Percentiles rank a stretch among this genome's conserved stretches.
These are phyloP conservation scores for Globisporangium mamillatum DNA, from an alignment of 352 stramenopile genomes.

Conservation along the genomic window DNA sequence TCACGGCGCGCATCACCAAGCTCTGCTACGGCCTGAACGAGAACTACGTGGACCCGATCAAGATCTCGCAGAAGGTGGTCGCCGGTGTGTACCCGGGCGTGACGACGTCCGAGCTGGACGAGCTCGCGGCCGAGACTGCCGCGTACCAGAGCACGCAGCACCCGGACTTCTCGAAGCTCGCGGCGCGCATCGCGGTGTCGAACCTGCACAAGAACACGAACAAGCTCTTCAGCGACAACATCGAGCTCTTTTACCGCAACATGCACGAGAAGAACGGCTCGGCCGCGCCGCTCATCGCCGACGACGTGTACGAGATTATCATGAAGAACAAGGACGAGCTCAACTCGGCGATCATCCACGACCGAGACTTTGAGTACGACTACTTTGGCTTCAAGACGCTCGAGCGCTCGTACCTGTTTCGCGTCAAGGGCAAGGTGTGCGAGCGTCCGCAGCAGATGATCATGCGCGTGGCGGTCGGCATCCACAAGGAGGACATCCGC, in stretches of 20 bases:
- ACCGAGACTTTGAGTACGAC: conserved; percentile 98
- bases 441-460: conserved; percentile 99
- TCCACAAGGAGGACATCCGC: conserved; percentile 96
- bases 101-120: conserved; percentile 98
- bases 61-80: conserved; percentile 99
- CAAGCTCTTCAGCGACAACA: conserved; percentile 94
- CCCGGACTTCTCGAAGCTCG: conserved; percentile 98
- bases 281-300: conserved; percentile 90
- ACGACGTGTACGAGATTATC: conserved; percentile 95
- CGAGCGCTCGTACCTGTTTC: conserved; percentile 96
- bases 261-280: conserved; percentile 95
- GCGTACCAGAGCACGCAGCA: conserved; percentile 97
- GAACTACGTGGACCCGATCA: conserved; percentile 95
- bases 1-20: conserved; percentile 96
- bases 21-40: conserved; percentile 97
- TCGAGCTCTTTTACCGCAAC: conserved; percentile 94
- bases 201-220: conserved; percentile 99
- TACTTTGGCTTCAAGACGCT: conserved; percentile 99
- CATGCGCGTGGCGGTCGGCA: conserved; percentile 97
- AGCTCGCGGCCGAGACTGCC: conserved; percentile 97
- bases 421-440: conserved; percentile 92
- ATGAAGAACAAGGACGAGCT: conserved; percentile 95
- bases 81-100: conserved; percentile 98
- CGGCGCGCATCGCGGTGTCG: conserved; percentile 97
- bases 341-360: conserved; percentile 96